Base-by-base conservation (phyloP, 305 asterid species). In the Lippia alba region DNA sequence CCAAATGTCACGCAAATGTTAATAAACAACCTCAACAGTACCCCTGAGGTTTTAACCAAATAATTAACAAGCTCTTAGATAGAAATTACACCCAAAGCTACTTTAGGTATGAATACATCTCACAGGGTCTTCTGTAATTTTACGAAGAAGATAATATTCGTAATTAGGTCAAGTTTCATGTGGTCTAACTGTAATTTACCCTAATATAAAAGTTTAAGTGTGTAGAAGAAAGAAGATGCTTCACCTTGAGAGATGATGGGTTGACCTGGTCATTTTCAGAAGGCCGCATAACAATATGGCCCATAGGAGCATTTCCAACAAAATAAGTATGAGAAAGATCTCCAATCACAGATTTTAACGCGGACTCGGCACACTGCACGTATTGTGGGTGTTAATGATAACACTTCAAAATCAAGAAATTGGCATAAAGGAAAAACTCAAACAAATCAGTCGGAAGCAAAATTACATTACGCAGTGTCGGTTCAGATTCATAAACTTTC, bases 291-390 rank as follows among this genome's bases (percentile, higher is more conserved):
- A 67, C 76, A 74, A 81, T 66, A 73, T 87, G 97, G 56, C 96
- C 97, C 89, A 91, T 89, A 17, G 99, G 99, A 71, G 97, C 94
- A 76, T 94, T 94, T 80, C 99, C 99, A 32, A 91, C 96, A 57
- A 94, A 94, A 78, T 91, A 89, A 62, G 96, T 86, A 70, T 86
- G 88, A 40, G 89, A 80, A 51, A 94, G 93, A 75, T 91, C 93
- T 72, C 97, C 97, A 60, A 94, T 80, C 73, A 89, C 94, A 68
- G 91, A 86, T 70, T 88, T 18, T 75, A 91, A 75, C 12, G 99
- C 99, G 72, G 91, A 84, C 80, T 94, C 97, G 6, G 99, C 99
- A 71, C 99, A 91, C 97, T 91, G 87, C 78, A 84, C 71, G 66
- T 9, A 18, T 51, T 36, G 46, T 73, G 63, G 61, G 33, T 14